Conservation (phyloP, 352 stramenopile species). For the Globisporangium nodosum region DNA sequence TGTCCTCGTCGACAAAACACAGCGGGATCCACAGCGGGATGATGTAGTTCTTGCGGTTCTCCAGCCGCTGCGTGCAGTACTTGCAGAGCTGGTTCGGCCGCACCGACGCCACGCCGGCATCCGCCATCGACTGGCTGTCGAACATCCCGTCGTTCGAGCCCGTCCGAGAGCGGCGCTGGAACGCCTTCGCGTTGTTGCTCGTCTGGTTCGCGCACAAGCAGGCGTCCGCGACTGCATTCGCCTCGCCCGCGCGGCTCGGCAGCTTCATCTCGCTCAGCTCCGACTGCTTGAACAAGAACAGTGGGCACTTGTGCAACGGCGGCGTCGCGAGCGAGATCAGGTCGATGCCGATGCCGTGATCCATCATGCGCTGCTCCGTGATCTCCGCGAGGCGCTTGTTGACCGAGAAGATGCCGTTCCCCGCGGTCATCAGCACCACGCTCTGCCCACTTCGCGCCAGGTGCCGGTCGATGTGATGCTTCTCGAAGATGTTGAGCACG, state of each 20-base stretch:
- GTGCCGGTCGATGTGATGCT: conserved; percentile 98
- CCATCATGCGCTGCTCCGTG: conserved; percentile 99
- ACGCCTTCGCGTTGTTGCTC: conserved; percentile 19
- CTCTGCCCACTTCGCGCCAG: conserved; percentile 94
- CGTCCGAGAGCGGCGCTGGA: conserved; percentile 35
- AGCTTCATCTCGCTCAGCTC: conserved; percentile 59
- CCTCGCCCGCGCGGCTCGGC: conserved; percentile 33
- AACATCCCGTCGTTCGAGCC: conserved; percentile 35
- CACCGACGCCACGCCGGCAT: conserved; percentile 31
- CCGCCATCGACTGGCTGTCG: conserved; percentile 31
- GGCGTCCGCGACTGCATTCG: conserved; percentile 26
- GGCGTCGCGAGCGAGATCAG: conserved; percentile 93
- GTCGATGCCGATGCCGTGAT: conserved; percentile 99
- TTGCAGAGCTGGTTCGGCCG: conserved; percentile 50
- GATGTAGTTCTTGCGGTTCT: conserved; percentile 64
- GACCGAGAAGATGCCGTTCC: conserved; percentile 96
- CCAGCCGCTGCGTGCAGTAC: conserved; percentile 51
- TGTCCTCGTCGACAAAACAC: conserved; percentile 80
- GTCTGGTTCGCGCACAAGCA: conserved; percentile 31
- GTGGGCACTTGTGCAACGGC: conserved; percentile 95
- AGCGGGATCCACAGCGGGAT: conserved; percentile 77
- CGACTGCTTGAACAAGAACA: conserved; percentile 95
- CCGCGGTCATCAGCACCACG: conserved; percentile 94
- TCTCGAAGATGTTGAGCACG: conserved; percentile 97
- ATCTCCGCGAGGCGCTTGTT: conserved; percentile 94